A percentile compares a stretch with the other conserved stretches of the same genome.
These are phyloP conservation scores for Dictyostelium firmibasis DNA, from an alignment of 78 protist species.

Conservation along the genomic window DNA sequence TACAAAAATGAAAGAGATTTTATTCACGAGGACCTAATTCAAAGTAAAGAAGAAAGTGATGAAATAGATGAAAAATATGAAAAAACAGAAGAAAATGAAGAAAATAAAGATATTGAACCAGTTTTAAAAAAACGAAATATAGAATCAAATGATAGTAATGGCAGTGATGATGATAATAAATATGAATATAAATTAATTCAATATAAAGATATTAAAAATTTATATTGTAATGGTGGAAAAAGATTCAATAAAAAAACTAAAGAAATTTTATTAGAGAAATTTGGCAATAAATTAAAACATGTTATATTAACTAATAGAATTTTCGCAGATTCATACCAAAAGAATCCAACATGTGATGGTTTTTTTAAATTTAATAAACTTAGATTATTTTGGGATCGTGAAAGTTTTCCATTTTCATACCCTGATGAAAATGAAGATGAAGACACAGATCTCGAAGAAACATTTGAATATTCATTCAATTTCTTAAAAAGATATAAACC, in stretches of 20 bases:
- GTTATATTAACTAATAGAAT: neutral
- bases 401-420: neutral
- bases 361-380: neutral
- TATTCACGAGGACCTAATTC: no score
- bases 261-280: neutral
- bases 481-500: neutral
- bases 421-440: neutral
- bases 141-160: neutral
- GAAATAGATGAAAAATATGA: no score
- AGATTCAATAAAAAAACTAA: neutral
- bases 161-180: neutral
- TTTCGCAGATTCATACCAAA: neutral
- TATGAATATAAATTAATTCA: neutral
- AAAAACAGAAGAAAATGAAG: no score
- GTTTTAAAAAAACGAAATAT: no score
- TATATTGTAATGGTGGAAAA: neutral
- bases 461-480: neutral
- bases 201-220: neutral
- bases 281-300: neutral
- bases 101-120: no score
- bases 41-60: neutral
- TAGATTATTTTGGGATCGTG: neutral
- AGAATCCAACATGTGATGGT: neutral
- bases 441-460: neutral
- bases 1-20: no score